A percentile compares a stretch with the other conserved stretches of the same genome.
Conservation (phyloP, 805 yeast genomes). For the Barnettozyma californica region DNA sequence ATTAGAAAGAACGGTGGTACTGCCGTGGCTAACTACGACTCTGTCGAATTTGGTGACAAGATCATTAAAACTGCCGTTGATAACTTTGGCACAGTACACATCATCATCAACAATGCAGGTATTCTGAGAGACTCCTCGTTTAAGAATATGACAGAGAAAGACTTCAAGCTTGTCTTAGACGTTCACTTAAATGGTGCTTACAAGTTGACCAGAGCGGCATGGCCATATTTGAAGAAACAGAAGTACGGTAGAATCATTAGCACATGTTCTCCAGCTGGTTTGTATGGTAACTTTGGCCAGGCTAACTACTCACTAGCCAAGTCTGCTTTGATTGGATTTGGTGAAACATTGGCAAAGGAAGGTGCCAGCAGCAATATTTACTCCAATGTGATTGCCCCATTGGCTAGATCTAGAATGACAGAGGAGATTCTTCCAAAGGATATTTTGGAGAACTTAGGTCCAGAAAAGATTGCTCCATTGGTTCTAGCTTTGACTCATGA, state of each 20-base stretch:
- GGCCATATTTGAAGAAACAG: conserved; percentile 85
- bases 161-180: conserved; percentile 71
- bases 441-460: conserved; percentile 69
- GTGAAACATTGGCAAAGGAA: conserved; percentile 93
- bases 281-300: conserved; percentile 96
- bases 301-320: conserved; percentile 94
- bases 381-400: conserved; percentile 86
- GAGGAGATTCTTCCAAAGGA: conserved; percentile 85
- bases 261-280: conserved; percentile 97
- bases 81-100: conserved; percentile 82
- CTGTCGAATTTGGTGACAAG: conserved; percentile 79
- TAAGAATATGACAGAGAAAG: conserved; percentile 78
- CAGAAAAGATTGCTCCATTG: conserved; percentile 89
- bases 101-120: conserved; percentile 92
- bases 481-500: conserved; percentile 78
- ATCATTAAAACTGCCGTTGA: conserved; percentile 83
- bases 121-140: conserved; percentile 84
- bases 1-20: conserved; percentile 69
- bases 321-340: conserved; percentile 81
- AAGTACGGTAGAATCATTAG: conserved; percentile 83
- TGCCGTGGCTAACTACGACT: conserved; percentile 93
- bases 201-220: conserved; percentile 80
- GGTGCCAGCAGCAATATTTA: conserved; percentile 80
- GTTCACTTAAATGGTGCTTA: conserved; percentile 91
- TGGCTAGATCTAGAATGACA: conserved; percentile 96